Evolutionary conservation across 768 basidiomycete genomes (phyloP).

Genomic region (Pholiota conissans): DNA sequence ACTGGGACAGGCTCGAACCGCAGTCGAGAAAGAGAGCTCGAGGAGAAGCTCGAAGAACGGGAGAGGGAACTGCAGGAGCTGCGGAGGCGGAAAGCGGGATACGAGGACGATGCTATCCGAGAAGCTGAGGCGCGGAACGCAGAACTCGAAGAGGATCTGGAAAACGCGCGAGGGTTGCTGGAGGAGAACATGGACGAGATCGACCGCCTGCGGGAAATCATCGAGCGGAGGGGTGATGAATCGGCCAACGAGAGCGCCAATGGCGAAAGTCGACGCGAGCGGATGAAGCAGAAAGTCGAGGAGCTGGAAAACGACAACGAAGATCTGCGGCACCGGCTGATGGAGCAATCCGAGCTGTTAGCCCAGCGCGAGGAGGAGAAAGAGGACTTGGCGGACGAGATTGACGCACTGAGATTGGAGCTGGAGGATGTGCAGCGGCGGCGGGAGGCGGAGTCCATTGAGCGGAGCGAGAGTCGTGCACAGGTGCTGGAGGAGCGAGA

Average conservation of each 20-base stretch:
- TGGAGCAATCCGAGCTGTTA: slow-evolving; percentile 59
- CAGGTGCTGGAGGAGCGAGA: slow-evolving; percentile 71
- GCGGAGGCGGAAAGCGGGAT: slow-evolving; percentile 47
- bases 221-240: slow-evolving; percentile 54
- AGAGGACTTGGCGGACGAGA: slow-evolving; percentile 66
- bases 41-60: slow-evolving; percentile 72
- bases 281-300: slow-evolving; percentile 49
- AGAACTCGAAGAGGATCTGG: slow-evolving; percentile 74
- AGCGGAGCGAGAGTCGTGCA: slow-evolving; percentile 74
- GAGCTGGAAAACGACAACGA: slow-evolving; percentile 65
- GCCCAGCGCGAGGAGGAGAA: slow-evolving; percentile 66
- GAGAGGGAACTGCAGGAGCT: slow-evolving; percentile 71
- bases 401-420: slow-evolving; percentile 62
- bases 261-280: slow-evolving; percentile 39
- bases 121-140: slow-evolving; percentile 62
- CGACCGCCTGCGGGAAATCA: slow-evolving; percentile 66
- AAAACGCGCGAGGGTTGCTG: slow-evolving; percentile 64
- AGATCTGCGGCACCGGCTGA: slow-evolving; percentile 55
- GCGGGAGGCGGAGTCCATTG: slow-evolving; percentile 60
- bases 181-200: slow-evolving; percentile 87
- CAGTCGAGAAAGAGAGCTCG: slow-evolving; percentile 68
- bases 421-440: slow-evolving; percentile 66
- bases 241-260: slow-evolving; percentile 35
- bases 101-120: slow-evolving; percentile 54
- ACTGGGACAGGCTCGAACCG: slow-evolving; percentile 35